phyloP scores from a whole-genome alignment of 164 flowering plant genomes.

The Pachysandra terminalis region DNA sequence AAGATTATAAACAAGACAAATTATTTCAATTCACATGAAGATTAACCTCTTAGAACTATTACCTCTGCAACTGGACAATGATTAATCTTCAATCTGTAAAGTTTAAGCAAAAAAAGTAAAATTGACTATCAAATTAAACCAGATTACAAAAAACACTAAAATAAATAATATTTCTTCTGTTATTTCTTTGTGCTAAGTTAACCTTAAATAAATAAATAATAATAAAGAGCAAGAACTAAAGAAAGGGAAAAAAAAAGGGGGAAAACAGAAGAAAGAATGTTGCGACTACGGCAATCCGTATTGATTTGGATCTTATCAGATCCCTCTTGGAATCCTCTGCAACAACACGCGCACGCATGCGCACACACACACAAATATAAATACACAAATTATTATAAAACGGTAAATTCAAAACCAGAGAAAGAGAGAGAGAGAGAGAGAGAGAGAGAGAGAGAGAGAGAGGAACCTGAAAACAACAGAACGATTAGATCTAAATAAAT shows the following conservation, averaged over 20 bases:
- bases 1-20: too few relatives aligned
- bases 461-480: conserved; percentile 82
- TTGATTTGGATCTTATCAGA: conserved; percentile 70
- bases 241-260: not conserved
- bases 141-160: not conserved
- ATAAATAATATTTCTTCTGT: not conserved
- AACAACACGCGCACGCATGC: too few relatives aligned
- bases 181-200: too few relatives aligned
- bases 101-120: not conserved
- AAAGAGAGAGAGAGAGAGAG: conserved; percentile 11
- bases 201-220: too few relatives aligned
- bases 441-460: conserved; percentile 5
- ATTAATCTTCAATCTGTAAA: conserved; percentile 78
- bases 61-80: conserved; percentile 81
- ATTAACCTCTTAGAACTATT: conserved; percentile 22
- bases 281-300: conserved; percentile 65
- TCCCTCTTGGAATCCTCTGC: conserved; percentile 70
- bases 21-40: too few relatives aligned
- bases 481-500: too few relatives aligned
- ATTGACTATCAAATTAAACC: not conserved
- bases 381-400: not conserved
- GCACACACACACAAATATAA: conserved; percentile 1
- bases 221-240: too few relatives aligned
- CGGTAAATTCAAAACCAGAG: not conserved
- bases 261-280: conserved; percentile 36